Evolutionary conservation across 176 grass and related monocot species (phyloP), one percentile per base, ranked within the genome.

Genomic region (Carex kokanica): DNA sequence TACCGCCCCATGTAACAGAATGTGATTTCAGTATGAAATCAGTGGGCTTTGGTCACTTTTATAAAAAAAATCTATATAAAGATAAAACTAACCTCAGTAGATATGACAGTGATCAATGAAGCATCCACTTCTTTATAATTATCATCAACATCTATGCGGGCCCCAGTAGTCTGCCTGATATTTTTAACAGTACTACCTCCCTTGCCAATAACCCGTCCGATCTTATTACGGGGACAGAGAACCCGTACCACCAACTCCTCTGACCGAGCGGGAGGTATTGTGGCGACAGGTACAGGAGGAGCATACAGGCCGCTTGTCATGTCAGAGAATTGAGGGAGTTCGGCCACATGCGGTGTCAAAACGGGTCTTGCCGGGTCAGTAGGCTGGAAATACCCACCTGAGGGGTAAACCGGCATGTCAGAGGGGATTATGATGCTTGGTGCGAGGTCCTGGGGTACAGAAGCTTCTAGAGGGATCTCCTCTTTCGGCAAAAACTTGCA

Each of bases 141-240:
- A 64, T 95, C 91, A 93, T 99, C 93, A 84, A 99, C 93, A 82
- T 89, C 91, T 82, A 99, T 81, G 34, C 54, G 89, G 87, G 97
- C 91, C 82, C 91, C 93, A 86, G 89, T 93, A 34, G 86, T 86
- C 86, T 95, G 93, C 81, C 93, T 93, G 86, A 95, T 93, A 88
- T 71, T 86, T 90, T 88, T 99, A 89, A 99, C 93, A 27, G 97
- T 99, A 79, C 78, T 54, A 70, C 97, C 97, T 54, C 86, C 88
- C 85, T 93, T 99, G 77, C 97, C 97, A 81, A 99, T 99, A 84
- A 99, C 93, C 41, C 94, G 81, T 52, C 93, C 97, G 83, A 99
- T 96, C 83, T 92, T 99, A 64, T 89, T 86, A 85, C 84, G 86
- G 75, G 97, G 97, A 58, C 97, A 99, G 59, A 99, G 78, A 87